Evolutionary conservation across 768 basidiomycete species (phyloP), one percentile per base, ranked within the genome.

Genomic region (Calocybe cyanea): DNA sequence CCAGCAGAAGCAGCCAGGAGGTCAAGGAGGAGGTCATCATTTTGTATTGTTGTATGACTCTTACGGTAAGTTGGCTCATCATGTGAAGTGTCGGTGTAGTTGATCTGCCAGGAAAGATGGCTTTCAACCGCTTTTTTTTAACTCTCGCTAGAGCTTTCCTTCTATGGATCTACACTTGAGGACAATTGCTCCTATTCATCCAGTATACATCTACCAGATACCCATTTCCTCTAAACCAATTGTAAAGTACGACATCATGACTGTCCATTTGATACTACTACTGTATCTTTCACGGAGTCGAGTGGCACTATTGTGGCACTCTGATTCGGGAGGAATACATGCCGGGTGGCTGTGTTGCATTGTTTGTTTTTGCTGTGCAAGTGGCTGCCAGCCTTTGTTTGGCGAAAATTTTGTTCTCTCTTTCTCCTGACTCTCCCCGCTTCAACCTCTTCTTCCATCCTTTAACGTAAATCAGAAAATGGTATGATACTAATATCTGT

Each of bases 1-100:
- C 85, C 86, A 14, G 56, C 67, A 31, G 74, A 78, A 34, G 57
- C 62, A 24, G 64, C 64, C 46, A 70, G 62, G 56, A 70, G 61
- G 46, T 61, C 57, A 41, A 66, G 66, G 55, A 71, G 61, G 56
- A 61, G 57, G 24, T 48, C 43, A 17, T 56, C 56, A 45, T 57
- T 51, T 19, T 76, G 75, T 53, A 60, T 71, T 34, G 63, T 73
- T 46, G 72, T 76, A 73, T 76, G 65, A 58, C 17, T 54, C 36
- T 7, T n/a, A n/a, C n/a, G 7, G 13, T 48, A 43, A 47, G 52
- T 53, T 30, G 40, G 48, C 37, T 13, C n/a, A 44, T 49, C 41
- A 21, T 20, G 44, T 6, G 25, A 28, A 11, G 11, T 28, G 25
- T 11, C 11, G 25, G 25, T 28, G 25, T 28, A 28, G 25, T 11